Conservation (phyloP, 352 stramenopile genomes). For the Phytophthora lateralis region DNA sequence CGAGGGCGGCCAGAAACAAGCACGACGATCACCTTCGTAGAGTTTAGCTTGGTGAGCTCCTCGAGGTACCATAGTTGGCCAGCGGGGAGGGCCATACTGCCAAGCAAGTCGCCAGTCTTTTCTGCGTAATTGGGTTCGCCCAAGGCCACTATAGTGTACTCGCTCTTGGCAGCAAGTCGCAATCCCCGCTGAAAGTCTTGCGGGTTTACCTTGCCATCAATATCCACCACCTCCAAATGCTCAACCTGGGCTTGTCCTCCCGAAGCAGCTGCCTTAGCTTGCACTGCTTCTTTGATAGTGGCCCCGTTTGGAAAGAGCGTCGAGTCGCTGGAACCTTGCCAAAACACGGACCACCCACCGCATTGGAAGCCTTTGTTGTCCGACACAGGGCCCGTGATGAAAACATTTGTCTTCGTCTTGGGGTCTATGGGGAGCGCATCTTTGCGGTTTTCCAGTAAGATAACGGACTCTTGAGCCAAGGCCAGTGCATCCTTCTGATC, state of each 20-base stretch:
- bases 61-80: constrained; percentile 70
- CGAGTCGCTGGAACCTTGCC: constrained; percentile 66
- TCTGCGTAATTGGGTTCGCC: constrained; percentile 86
- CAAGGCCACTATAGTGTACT: constrained; percentile 77
- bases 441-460: constrained; percentile 78
- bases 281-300: constrained; percentile 60
- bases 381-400: constrained; percentile 64
- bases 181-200: constrained; percentile 51
- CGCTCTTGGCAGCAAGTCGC: constrained; percentile 49
- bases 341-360: constrained; percentile 75
- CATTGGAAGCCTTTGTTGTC: constrained; percentile 78
- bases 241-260: constrained; percentile 21
- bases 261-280: constrained; percentile 10
- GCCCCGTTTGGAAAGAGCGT: constrained; percentile 65
- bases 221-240: constrained; percentile 55
- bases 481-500: constrained; percentile 65
- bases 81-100: constrained; percentile 52
- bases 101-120: constrained; percentile 76
- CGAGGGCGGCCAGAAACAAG: constrained; percentile 71
- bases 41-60: constrained; percentile 51
- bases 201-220: constrained; percentile 43
- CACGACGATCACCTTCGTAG: constrained; percentile 74
- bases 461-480: constrained; percentile 77
- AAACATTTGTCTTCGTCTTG: constrained; percentile 36
- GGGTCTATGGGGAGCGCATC: constrained; percentile 43